phyloP scores from a whole-genome alignment of 1,139 yeast species.

The Suhomyces terraborum region DNA sequence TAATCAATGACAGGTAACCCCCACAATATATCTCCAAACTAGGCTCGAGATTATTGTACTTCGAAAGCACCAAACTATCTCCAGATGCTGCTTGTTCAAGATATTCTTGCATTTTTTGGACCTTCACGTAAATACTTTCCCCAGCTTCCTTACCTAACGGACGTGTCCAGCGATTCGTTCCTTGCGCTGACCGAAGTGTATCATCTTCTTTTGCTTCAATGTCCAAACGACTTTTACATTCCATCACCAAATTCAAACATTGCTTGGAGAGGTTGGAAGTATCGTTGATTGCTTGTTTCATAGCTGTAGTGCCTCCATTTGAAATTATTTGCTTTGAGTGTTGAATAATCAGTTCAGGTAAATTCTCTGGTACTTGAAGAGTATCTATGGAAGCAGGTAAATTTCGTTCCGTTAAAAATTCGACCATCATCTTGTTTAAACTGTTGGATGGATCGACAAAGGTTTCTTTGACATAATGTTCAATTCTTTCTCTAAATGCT shows the following conservation, averaged over 20 bases:
- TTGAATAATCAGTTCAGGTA: conserved; percentile 58
- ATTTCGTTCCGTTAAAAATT: conserved; percentile 44
- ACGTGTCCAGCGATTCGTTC: conserved; percentile 53
- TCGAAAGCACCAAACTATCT: conserved; percentile 52
- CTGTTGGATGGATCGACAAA: conserved; percentile 55
- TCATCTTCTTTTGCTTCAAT: conserved; percentile 61
- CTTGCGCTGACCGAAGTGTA: conserved; percentile 42
- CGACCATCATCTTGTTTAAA: conserved; percentile 49
- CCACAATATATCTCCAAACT: conserved; percentile 48
- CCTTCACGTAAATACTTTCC: conserved; percentile 36
- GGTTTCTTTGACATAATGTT: conserved; percentile 52
- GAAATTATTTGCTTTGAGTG: conserved; percentile 58
- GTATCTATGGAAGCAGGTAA: conserved; percentile 69
- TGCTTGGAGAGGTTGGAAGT: conserved; percentile 45
- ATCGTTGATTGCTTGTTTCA: conserved; percentile 49
- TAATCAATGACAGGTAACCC: conserved; percentile 42
- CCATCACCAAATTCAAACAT: conserved; percentile 40
- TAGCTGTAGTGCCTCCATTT: conserved; percentile 52
- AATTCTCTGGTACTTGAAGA: conserved; percentile 59
- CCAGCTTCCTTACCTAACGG: conserved; percentile 42
- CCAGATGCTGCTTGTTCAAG: conserved; percentile 62
- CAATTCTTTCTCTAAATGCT: conserved; percentile 69
- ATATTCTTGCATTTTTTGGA: conserved; percentile 50
- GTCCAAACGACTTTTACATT: conserved; percentile 49
- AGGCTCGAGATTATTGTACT: conserved; percentile 46